phyloP scores from a whole-genome alignment of 108 stramenopile genomes.

The Cyclostephanos tholiformis region DNA sequence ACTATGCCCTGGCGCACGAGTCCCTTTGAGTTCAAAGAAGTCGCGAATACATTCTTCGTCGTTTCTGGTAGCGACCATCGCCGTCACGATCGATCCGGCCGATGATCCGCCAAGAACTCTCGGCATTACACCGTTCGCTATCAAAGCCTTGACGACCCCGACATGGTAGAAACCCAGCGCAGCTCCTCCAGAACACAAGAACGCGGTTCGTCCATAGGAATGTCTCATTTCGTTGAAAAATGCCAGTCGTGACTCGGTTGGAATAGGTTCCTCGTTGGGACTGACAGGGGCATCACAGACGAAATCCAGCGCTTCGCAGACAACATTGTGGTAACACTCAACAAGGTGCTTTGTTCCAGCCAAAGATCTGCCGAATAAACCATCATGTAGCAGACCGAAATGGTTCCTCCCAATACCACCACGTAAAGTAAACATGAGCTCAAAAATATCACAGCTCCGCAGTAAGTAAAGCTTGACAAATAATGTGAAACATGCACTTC shows the following conservation, averaged over 20 bases:
- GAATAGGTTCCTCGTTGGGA: constrained; percentile 77
- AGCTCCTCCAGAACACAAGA: constrained; percentile 93
- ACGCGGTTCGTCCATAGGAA: constrained; percentile 95
- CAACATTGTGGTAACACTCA: constrained; percentile 89
- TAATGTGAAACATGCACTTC: neutral
- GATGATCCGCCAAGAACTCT: constrained; percentile 95
- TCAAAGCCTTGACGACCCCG: constrained; percentile 94
- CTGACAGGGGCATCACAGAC: constrained; percentile 84
- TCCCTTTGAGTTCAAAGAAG: constrained; percentile 82
- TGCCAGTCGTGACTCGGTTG: constrained; percentile 89
- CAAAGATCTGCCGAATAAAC: constrained; percentile 81
- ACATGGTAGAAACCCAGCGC: constrained; percentile 96
- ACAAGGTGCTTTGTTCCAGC: constrained; percentile 82
- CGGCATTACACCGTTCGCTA: constrained; percentile 91
- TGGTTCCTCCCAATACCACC: constrained; percentile 85
- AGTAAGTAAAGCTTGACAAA: constrained; percentile 67
- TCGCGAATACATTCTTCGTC: constrained; percentile 90
- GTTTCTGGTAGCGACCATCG: constrained; percentile 91
- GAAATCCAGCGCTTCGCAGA: constrained; percentile 92
- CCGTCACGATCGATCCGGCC: constrained; percentile 94
- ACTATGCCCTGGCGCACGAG: constrained; percentile 82
- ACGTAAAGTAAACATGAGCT: constrained; percentile 87
- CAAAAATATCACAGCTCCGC: constrained; percentile 85
- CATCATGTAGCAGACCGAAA: constrained; percentile 87
- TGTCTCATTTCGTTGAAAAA: constrained; percentile 99